Conservation (phyloP, 2,329 filamentous ascomycete species). For the Colletotrichum truncatum region DNA sequence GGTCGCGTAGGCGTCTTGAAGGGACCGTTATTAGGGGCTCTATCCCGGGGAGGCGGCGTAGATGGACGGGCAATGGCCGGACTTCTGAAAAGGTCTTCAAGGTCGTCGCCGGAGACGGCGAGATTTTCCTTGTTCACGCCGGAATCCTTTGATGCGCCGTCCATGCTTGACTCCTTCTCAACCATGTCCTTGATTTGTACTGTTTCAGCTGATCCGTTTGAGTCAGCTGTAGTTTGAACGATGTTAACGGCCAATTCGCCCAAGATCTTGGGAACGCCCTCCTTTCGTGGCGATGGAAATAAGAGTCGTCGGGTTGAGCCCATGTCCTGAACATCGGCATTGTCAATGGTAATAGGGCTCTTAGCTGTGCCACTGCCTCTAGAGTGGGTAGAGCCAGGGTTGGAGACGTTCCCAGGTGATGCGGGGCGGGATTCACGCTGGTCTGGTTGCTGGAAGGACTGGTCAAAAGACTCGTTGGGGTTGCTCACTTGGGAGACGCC, state of each 20-base stretch:
- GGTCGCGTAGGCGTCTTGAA: conserved; percentile 72
- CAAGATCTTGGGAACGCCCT: conserved; percentile 68
- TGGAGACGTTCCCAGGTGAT: conserved; percentile 38
- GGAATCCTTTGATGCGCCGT: not conserved
- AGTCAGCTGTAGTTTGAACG: conserved; percentile 48
- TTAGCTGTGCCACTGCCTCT: conserved; percentile 63
- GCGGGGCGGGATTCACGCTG: conserved; percentile 7
- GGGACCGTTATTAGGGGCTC: conserved; percentile 52
- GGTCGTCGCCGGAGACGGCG: conserved; percentile 58
- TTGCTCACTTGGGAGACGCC: conserved; percentile 27
- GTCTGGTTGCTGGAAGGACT: conserved; percentile 10
- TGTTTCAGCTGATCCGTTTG: conserved; percentile 39
- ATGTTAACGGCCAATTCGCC: conserved; percentile 65
- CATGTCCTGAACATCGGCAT: conserved; percentile 57
- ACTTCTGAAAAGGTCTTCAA: conserved; percentile 75
- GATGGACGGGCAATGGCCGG: conserved; percentile 55
- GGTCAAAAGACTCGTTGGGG: conserved; percentile 14
- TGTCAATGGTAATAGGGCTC: conserved; percentile 64
- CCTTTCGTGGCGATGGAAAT: conserved; percentile 80
- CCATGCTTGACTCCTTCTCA: conserved; percentile 51
- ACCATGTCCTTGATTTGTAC: conserved; percentile 44
- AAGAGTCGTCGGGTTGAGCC: conserved; percentile 74
- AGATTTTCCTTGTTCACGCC: conserved; percentile 60
- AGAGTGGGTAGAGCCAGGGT: conserved; percentile 60
- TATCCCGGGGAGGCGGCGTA: conserved; percentile 60